Base-by-base conservation (phyloP, 495 filamentous ascomycete species). In the Lophiostoma macrostomum region DNA sequence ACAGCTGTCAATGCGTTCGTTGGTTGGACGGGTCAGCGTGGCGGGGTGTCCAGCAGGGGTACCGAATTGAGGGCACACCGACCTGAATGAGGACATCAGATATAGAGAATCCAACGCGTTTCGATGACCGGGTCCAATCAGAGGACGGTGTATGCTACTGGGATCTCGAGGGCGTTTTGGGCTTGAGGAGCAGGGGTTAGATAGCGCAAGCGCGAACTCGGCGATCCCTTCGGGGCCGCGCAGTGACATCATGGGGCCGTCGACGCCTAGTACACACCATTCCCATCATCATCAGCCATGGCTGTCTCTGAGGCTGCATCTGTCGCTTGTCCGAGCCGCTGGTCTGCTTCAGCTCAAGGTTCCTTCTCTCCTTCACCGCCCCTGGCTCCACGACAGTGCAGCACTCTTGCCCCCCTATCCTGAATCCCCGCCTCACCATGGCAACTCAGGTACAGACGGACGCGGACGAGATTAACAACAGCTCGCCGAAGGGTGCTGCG, bases 221-320 rank as follows among this genome's bases (percentile, higher is more conserved):
- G 19, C 32, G 47, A 50, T 50, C 47, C 32, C 6, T 29, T 16
- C 16, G 7, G 3, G 11, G 1, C 23, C 38, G 25, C 48, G 30
- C 30, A 47, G 52, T 56, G 52, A 56, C 52, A 56, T 56, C 52
- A 56, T 56, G 42, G 20, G 23, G 52, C 49, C 49, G 16, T 43
- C 16, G 25, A 16, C 37, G 39, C 30, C 31, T 30, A 37, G 19
- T 14, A 6, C 25, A 46, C 12, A 22, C 31, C 52, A 20, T 22
- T 43, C 30, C 32, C 52, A 47, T 46, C 43, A 35, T 56, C 23
- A 54, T 47, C 35, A 48, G 43, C 42, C 42, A 56, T 47, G 42
- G 32, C 43, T 56, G 11, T 27, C 20, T 23, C 43, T 20, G 3
- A 8, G 30, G 41, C 28, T 44, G 39, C 16, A 5, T 16, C 37